A percentile compares a stretch with the other conserved stretches of the same genome.
Evolutionary conservation across 306 rosid species (phyloP).

Genomic region (Trichosanthes truncata): DNA sequence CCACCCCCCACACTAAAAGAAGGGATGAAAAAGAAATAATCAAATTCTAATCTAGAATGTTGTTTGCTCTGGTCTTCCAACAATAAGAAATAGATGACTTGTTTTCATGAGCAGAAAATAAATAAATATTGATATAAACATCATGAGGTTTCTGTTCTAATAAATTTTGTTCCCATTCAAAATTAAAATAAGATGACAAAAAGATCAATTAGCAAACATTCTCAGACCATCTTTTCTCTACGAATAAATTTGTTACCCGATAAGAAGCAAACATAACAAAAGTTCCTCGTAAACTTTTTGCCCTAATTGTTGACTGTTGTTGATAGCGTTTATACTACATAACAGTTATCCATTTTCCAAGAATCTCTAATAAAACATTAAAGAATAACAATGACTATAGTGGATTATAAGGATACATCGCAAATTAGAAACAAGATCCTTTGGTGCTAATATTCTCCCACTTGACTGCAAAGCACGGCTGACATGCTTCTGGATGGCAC

Average conservation of each 20-base stretch:
- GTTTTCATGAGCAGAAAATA: background rate
- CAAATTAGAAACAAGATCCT: conserved; percentile 66
- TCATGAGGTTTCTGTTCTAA: background rate
- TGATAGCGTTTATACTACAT: background rate
- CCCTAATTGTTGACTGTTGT: background rate
- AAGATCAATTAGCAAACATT: background rate
- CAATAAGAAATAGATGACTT: background rate
- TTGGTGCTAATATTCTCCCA: conserved; percentile 70
- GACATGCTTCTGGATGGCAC: conserved; percentile 94
- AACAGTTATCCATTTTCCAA: background rate
- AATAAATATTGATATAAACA: background rate
- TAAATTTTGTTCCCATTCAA: background rate
- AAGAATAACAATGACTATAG: background rate
- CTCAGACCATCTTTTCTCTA: background rate
- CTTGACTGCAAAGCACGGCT: conserved; percentile 79
- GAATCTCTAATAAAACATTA: background rate
- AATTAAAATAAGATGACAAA: background rate
- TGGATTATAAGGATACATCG: conserved; percentile 62
- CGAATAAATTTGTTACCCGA: background rate
- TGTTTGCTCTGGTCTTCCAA: background rate
- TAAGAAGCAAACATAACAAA: background rate
- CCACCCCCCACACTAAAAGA: background rate
- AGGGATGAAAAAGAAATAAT: background rate
- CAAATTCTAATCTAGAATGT: background rate
- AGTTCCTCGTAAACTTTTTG: background rate